Percentiles rank a stretch among this genome's conserved stretches.
These are phyloP conservation scores for Aegilops longissima DNA, from an alignment of 176 grass and related monocot species.

Conservation along the genomic window DNA sequence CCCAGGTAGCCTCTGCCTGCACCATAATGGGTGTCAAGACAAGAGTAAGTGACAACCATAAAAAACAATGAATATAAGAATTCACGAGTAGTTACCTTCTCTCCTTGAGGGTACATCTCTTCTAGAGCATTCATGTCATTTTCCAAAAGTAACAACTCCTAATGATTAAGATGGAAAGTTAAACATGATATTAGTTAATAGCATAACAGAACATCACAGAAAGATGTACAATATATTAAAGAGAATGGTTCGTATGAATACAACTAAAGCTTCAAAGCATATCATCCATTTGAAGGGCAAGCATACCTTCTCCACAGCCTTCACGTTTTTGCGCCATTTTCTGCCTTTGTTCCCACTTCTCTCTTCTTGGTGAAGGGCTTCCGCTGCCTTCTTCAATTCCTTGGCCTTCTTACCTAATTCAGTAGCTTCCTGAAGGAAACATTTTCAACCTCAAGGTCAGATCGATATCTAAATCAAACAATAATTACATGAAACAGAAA, in stretches of 20 bases:
- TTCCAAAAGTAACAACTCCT: conserved; percentile 94
- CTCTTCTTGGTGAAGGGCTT: conserved; percentile 96
- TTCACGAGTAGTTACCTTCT: conserved; percentile 47
- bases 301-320: conserved; percentile 78
- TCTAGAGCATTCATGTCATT: conserved; percentile 93
- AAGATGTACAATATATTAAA: background rate
- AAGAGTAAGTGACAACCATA: conserved; percentile 29
- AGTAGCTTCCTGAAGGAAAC: conserved; percentile 73
- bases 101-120: conserved; percentile 99
- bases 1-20: conserved; percentile 97
- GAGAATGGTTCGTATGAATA: background rate
- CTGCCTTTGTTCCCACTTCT: conserved; percentile 81
- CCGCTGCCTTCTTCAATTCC: conserved; percentile 86
- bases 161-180: conserved; percentile 9
- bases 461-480: background rate
- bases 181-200: background rate
- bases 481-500: background rate
- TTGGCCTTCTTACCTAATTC: conserved; percentile 93
- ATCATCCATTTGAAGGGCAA: background rate
- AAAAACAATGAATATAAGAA: conserved; percentile 10
- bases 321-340: conserved; percentile 99
- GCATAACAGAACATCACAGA: background rate
- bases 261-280: background rate
- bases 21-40: conserved; percentile 36
- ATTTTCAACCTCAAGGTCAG: conserved; percentile 5